These are phyloP conservation scores for Triticum monococcum DNA, from an alignment of 176 grass and related monocot genomes.

Conservation along the genomic window DNA sequence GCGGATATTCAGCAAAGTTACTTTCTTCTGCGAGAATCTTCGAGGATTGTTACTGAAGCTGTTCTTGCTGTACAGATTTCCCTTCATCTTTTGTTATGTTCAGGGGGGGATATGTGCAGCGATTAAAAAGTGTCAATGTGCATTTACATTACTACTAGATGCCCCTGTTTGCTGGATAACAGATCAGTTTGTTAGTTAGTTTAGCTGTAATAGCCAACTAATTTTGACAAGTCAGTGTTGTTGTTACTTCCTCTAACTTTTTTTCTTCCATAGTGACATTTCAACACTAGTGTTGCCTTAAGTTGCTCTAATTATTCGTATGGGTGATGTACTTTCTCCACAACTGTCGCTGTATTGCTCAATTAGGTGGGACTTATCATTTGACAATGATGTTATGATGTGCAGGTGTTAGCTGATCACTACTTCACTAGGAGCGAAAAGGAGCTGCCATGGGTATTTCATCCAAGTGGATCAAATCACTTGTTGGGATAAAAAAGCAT, in stretches of 20 bases:
- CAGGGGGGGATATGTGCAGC: not conserved
- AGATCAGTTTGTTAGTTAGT: not conserved
- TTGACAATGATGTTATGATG: not conserved
- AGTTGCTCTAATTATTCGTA: not conserved
- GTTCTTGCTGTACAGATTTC: not conserved
- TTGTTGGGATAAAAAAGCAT: constrained; percentile 73
- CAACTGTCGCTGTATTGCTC: not conserved
- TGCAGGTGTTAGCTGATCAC: constrained; percentile 21
- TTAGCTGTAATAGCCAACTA: not conserved
- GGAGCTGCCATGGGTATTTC: constrained; percentile 63
- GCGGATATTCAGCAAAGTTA: not conserved
- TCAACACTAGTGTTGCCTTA: not conserved
- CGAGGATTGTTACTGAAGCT: not conserved
- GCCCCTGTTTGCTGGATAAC: not conserved
- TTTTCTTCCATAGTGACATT: not conserved
- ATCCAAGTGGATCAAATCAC: constrained; percentile 81
- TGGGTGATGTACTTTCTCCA: not conserved
- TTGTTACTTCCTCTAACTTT: not conserved
- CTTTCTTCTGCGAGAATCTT: not conserved
- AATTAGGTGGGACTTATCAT: not conserved
- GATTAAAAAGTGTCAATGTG: not conserved
- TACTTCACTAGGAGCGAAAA: not conserved
- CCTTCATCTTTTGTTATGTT: not conserved
- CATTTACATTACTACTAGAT: not conserved
- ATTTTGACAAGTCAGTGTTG: not conserved